Base-by-base conservation (phyloP, 208 protist species). In the Strigomonas galati region DNA sequence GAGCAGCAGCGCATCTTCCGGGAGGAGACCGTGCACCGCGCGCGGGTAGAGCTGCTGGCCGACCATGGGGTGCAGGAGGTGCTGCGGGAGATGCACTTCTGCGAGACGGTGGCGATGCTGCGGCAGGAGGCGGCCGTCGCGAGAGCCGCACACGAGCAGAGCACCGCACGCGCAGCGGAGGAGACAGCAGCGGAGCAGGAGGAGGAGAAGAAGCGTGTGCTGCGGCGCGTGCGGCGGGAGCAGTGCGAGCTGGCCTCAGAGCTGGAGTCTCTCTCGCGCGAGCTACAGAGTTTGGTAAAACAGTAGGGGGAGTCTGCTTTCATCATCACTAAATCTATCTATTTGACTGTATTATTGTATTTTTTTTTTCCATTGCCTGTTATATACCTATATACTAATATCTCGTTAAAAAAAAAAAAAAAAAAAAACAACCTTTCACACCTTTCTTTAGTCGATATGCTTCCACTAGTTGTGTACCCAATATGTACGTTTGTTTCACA, bases 51-150 rank as follows among this genome's bases (percentile, higher is more conserved):
- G 6, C 67, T 75, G 74, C 49, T 66, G 46, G 65, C 67, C 49
- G 65, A 67, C 15, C 74, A 80, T 43, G 40, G 9, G 27, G 72
- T 72, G 26, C 43, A 57, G 23, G 53, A 62, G 0, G 53, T 66
- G 62, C 3, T 75, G 62, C 64, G 65, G 27, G 75, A 81, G 58
- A 35, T 76, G 19, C 67, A 81, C 40, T 69, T 70, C 48, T 27
- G n/a, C 7, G 59, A 67, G 4, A 67, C 67, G 2, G 62, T 67
- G 28, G 17, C 56, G 9, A 67, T 67, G 43, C 62, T 72, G 14
- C 61, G 51, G 27, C 44, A 37, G 10, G 61, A 61, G 26, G 35
- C 71, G 0, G 43, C 49, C 12, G 31, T 19, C n/a, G 40, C 52
- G 32, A 43, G 15, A 0, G 61, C 17, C 28, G 61, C 24, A 19